Base-by-base conservation (phyloP, 2,329 filamentous ascomycete species). In the Paraconiothyrium brasiliense region DNA sequence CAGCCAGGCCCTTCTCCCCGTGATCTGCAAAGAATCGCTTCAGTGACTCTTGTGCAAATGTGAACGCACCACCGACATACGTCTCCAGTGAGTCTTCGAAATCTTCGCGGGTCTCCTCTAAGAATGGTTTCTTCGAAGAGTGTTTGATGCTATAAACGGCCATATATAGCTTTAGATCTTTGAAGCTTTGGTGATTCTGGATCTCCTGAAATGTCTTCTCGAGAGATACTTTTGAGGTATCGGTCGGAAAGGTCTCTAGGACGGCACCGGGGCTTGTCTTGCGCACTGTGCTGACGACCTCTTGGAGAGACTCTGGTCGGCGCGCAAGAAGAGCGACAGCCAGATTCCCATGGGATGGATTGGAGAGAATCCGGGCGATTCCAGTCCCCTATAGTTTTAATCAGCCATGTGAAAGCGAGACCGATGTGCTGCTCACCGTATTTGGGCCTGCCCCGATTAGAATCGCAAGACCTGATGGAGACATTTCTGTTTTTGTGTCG, bases 101-200 rank as follows among this genome's bases (percentile, higher is more conserved):
- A 16, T 76, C 69, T 55, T 85, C 82, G 30, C 83, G 79, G 0
- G 84, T 86, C 67, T 86, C 84, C 46, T 84, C 77, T 50, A 87
- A 76, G 71, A 87, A 87, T 0, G 85, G 84, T 64, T 84, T 86
- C 72, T 83, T 85, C 66, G 78, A 80, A 0, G 79, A 79, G 64
- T 86, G 83, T 70, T 87, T 88, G 69, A 88, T 81, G 64, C 83
- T 85, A 72, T 84, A 88, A 30, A 89, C 79, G 1, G 85, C 83
- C 11, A 86, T 67, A 52, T 80, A 78, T 4, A 87, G 78, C 60
- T 86, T 86, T 24, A 88, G 74, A 9, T 76, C 77, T 24, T 76
- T 67, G 73, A 87, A 85, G 30, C 81, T 83, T 7, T 74, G 48
- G 65, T 86, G 83, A 0, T 65, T 65, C n/a, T 80, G 77, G 63